Conservation (phyloP, 2,329 filamentous ascomycete species). For the Zasmidium cellare region DNA sequence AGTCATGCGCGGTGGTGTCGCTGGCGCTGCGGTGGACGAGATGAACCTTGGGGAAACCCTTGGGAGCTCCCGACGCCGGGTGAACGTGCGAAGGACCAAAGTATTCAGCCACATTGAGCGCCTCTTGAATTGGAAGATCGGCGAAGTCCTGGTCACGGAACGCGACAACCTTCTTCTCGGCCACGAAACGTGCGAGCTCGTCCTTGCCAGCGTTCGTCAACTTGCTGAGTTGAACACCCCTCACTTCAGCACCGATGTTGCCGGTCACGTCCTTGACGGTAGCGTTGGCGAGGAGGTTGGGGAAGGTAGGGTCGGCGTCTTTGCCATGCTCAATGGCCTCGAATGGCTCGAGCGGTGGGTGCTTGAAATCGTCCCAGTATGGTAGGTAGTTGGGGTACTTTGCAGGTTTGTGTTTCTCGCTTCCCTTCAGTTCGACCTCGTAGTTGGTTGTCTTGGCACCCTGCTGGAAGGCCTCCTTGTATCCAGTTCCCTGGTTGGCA, state of each 20-base stretch:
- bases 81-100: conserved; percentile 83
- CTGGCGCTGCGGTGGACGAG: conserved; percentile 72
- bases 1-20: conserved; percentile 61
- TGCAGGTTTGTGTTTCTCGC: conserved; percentile 52
- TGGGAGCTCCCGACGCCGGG: conserved; percentile 73
- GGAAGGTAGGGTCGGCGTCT: conserved; percentile 68
- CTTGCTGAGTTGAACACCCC: conserved; percentile 69
- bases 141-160: conserved; percentile 72
- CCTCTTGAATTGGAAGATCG: conserved; percentile 67
- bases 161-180: conserved; percentile 74
- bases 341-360: conserved; percentile 67
- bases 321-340: conserved; percentile 74
- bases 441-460: conserved; percentile 46
- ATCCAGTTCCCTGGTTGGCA: conserved; percentile 26
- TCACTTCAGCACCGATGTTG: conserved; percentile 71
- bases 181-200: conserved; percentile 72
- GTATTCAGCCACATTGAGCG: conserved; percentile 69
- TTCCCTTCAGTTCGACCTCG: conserved; percentile 56
- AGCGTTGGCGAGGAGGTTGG: conserved; percentile 62
- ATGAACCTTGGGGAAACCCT: conserved; percentile 72
- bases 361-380: conserved; percentile 43
- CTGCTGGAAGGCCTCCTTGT: conserved; percentile 47
- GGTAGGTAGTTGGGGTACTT: conserved; percentile 64
- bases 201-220: conserved; percentile 70
- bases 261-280: conserved; percentile 64